Percentiles rank a stretch among this genome's conserved stretches.
Evolutionary conservation across 208 protist genomes (phyloP).

Genomic region (Crithidia expoeki): DNA sequence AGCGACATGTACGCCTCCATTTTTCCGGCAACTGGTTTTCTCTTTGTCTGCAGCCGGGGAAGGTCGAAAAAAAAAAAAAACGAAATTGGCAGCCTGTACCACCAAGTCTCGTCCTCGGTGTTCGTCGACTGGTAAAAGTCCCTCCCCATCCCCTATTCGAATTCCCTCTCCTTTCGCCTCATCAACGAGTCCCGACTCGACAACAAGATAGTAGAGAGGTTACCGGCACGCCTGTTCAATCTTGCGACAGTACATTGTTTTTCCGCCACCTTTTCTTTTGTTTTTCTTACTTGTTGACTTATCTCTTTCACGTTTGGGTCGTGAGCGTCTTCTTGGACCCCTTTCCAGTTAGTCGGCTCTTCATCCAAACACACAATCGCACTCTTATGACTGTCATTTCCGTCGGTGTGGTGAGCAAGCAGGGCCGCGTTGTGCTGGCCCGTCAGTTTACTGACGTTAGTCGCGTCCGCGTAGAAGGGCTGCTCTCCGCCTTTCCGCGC

Average conservation of each 20-base stretch:
- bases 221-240: too few species aligned
- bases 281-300: neutral
- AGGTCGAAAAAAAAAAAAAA: too few species aligned
- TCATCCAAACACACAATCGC: neutral
- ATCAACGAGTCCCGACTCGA: too few species aligned
- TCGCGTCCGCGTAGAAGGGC: constrained; percentile 95
- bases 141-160: neutral
- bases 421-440: constrained; percentile 90
- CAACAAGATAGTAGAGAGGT: too few species aligned
- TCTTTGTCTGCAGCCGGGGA: too few species aligned
- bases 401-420: constrained; percentile 79
- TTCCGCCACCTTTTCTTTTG: neutral
- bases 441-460: constrained; percentile 97
- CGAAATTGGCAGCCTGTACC: too few species aligned
- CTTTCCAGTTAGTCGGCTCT: neutral
- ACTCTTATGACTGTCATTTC: constrained; percentile 79
- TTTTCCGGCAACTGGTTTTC: too few species aligned
- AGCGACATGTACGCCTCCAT: too few species aligned
- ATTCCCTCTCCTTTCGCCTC: neutral
- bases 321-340: neutral
- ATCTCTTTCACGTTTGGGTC: neutral
- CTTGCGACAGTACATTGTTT: neutral
- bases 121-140: too few species aligned
- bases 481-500: constrained; percentile 97
- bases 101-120: too few species aligned